phyloP scores from a whole-genome alignment of 352 stramenopile species.

The Elongisporangium anandrum region DNA sequence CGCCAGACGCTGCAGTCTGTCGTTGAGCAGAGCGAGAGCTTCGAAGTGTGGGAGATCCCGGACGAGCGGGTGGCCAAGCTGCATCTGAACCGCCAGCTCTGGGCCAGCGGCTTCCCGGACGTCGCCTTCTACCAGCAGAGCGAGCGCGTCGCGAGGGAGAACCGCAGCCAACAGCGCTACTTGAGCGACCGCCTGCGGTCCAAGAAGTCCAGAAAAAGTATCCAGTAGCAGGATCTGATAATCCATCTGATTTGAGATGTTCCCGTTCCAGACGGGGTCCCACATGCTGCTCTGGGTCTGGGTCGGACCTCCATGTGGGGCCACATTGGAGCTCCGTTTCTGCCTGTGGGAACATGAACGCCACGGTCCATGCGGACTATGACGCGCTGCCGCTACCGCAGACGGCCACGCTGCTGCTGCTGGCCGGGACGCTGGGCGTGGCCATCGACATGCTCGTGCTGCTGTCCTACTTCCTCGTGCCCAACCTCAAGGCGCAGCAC shows the following conservation, averaged over 20 bases:
- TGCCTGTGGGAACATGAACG: not conserved
- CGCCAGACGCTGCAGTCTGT: constrained; percentile 18
- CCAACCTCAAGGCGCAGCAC: constrained; percentile 77
- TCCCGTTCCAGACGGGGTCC: not conserved
- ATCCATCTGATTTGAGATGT: not conserved
- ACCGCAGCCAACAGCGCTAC: not conserved
- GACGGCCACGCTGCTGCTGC: constrained; percentile 51
- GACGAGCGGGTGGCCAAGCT: constrained; percentile 40
- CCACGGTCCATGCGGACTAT: constrained; percentile 21
- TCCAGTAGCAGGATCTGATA: not conserved
- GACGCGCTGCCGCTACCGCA: constrained; percentile 51
- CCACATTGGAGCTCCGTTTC: not conserved
- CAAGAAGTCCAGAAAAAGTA: not conserved
- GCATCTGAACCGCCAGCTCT: constrained; percentile 24
- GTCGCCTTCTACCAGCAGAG: constrained; percentile 37
- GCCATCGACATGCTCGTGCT: constrained; percentile 63
- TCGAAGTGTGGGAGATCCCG: constrained; percentile 36
- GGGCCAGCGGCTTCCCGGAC: constrained; percentile 46
- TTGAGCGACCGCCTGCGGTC: not conserved
- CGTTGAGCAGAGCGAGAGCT: constrained; percentile 17
- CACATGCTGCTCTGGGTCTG: not conserved
- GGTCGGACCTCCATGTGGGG: not conserved
- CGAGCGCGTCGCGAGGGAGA: constrained; percentile 2
- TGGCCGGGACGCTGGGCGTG: constrained; percentile 48
- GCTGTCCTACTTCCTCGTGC: constrained; percentile 64